These are phyloP conservation scores for Hyphodiscus hymeniophilus DNA, from an alignment of 495 filamentous ascomycete species.

Conservation along the genomic window DNA sequence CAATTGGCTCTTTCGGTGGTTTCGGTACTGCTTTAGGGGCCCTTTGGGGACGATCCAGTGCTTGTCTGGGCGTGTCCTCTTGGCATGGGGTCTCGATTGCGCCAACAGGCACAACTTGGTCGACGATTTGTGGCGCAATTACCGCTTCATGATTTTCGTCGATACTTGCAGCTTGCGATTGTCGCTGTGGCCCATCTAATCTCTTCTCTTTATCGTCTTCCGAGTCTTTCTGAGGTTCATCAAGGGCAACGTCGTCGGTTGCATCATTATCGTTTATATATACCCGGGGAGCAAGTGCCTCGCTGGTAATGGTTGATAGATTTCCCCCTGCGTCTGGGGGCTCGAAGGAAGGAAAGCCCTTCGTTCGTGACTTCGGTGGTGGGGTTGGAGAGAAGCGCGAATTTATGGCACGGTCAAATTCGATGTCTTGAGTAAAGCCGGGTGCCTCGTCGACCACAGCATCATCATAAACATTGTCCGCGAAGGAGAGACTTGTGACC, in stretches of 20 bases:
- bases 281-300: too few species aligned
- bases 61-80: too few species aligned
- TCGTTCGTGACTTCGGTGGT: neutral
- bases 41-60: too few species aligned
- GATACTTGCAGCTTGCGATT: too few species aligned
- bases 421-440: conserved; percentile 18
- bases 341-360: neutral
- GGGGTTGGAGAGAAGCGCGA: conserved; percentile 1
- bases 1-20: neutral
- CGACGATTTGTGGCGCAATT: too few species aligned
- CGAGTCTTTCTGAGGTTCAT: too few species aligned
- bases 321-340: neutral
- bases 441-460: conserved; percentile 1
- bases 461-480: conserved; percentile 1
- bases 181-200: too few species aligned
- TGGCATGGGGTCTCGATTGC: neutral
- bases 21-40: neutral
- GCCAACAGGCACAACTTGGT: too few species aligned
- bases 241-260: too few species aligned
- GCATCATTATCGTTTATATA: too few species aligned
- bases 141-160: too few species aligned
- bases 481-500: conserved; percentile 18
- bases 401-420: conserved; percentile 12
- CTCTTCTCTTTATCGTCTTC: too few species aligned
- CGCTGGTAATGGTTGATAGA: neutral